Evolutionary conservation across 345 rosid species (phyloP), one percentile per base, ranked within the genome.

Genomic region (Populus euphratica): DNA sequence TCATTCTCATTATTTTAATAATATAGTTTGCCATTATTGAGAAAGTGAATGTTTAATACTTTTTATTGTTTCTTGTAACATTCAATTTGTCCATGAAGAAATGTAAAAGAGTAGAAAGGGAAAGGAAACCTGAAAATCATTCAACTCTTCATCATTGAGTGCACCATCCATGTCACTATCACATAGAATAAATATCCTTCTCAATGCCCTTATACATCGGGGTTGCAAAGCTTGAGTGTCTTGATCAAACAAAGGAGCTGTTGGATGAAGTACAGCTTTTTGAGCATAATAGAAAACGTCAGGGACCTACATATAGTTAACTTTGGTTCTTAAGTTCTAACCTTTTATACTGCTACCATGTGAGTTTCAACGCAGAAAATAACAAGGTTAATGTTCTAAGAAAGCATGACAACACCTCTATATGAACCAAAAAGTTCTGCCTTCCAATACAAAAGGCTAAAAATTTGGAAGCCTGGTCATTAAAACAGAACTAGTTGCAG

Each of bases 261-360:
- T 89, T 43, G 97, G 97, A 81, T 93, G 94, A 82, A 93, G 93
- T 20, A 93, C 96, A 47, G 97, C 96, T 74, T 85, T 93, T 77
- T 86, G 88, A 73, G 97, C 94, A 84, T 84, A 91, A 83, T 86
- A 91, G 88, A 93, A 93, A 75, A 89, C 96, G 41, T 93, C 97
- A 73, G 96, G 97, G 69, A 90, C 94, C 97, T 93, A 82, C 69
- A 82, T 83, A 67, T 27, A 50, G 49, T 56, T 20, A 50, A 47
- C 50, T 41, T 62, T 38, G 25, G 33, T 70, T 69, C n/a, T 74
- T 59, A 25, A 68, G 52, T 21, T 62, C 21, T 73, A 14, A 76
- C 14, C 23, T 44, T 43, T 47, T 39, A 54, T 36, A 8, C 39
- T 36, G 13, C 62, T 54, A 17, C 38, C 77, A 35, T 23, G 7